phyloP scores from a whole-genome alignment of 805 yeast species.

The Ogataea allantospora region DNA sequence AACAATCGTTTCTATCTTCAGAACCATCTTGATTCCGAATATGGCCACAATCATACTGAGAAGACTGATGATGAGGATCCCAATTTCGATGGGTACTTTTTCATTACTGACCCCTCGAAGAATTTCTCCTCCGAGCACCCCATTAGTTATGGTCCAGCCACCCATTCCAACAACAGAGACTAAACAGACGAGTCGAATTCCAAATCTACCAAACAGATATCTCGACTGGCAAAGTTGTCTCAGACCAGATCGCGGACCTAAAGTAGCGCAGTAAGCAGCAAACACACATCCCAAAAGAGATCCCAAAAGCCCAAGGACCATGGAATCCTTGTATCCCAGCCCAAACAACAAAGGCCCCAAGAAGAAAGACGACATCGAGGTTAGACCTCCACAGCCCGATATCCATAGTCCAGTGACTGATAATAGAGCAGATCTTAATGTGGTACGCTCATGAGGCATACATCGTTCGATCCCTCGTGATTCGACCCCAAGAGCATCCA shows the following conservation, averaged over 20 bases:
- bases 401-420: conserved; percentile 75
- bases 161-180: conserved; percentile 71
- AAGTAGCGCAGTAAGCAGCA: conserved; percentile 78
- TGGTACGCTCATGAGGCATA: conserved; percentile 51
- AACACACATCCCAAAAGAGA: conserved; percentile 66
- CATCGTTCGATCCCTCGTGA: conserved; percentile 77
- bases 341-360: conserved; percentile 72
- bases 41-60: conserved; percentile 66
- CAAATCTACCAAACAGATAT: conserved; percentile 82
- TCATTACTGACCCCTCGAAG: conserved; percentile 63
- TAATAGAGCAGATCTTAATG: conserved; percentile 21
- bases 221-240: conserved; percentile 85
- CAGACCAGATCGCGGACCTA: conserved; percentile 91
- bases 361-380: conserved; percentile 83
- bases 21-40: conserved; percentile 73
- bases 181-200: conserved; percentile 71
- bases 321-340: conserved; percentile 62
- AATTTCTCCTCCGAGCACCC: conserved; percentile 86
- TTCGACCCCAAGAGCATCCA: conserved; percentile 67
- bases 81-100: conserved; percentile 66
- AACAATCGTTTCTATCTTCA: conserved; percentile 64
- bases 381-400: conserved; percentile 83
- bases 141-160: conserved; percentile 95
- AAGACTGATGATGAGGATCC: conserved; percentile 67
- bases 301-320: conserved; percentile 62